Percentiles rank a stretch among this genome's conserved stretches.
Conservation (phyloP, 805 yeast species). For the Cyberlindnera bimundalis region DNA sequence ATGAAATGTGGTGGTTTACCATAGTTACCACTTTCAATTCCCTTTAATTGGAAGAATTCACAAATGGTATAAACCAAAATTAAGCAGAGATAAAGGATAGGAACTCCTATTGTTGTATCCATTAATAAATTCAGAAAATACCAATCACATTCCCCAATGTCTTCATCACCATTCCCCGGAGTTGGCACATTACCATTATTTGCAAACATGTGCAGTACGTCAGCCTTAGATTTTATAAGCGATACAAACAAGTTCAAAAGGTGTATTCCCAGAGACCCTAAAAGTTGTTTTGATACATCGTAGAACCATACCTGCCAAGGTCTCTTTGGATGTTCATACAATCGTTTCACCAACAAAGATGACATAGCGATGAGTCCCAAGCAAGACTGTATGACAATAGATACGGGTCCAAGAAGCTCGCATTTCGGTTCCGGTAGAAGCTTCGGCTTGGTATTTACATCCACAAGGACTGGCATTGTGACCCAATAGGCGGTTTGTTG, state of each 20-base stretch:
- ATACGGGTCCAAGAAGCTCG: slow-evolving; percentile 79
- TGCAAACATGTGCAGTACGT: slow-evolving; percentile 10
- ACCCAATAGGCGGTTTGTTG: too few species aligned
- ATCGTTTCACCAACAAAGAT: slow-evolving; percentile 71
- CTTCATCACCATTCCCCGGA: slow-evolving; percentile 31
- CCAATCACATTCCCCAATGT: slow-evolving; percentile 86
- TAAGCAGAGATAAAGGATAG: slow-evolving; percentile 62
- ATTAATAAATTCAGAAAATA: slow-evolving; percentile 83
- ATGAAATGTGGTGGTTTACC: slow-evolving; percentile 61
- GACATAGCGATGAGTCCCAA: slow-evolving; percentile 76
- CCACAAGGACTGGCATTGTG: too few species aligned
- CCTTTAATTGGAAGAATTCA: slow-evolving; percentile 29
- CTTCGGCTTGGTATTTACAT: slow-evolving; percentile 38
- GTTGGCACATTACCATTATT: neutral
- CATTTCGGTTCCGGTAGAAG: slow-evolving; percentile 36
- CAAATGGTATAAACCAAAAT: slow-evolving; percentile 46
- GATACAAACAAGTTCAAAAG: slow-evolving; percentile 71
- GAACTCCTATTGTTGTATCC: slow-evolving; percentile 94
- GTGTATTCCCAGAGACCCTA: slow-evolving; percentile 86
- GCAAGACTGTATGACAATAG: slow-evolving; percentile 69
- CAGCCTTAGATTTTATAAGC: slow-evolving; percentile 43
- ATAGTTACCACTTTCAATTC: slow-evolving; percentile 47
- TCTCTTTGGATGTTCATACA: slow-evolving; percentile 77
- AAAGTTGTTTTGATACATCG: slow-evolving; percentile 85
- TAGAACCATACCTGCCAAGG: slow-evolving; percentile 87